A percentile compares a stretch with the other conserved stretches of the same genome.
phyloP scores from a whole-genome alignment of 345 rosid species.

The Salix exigua region DNA sequence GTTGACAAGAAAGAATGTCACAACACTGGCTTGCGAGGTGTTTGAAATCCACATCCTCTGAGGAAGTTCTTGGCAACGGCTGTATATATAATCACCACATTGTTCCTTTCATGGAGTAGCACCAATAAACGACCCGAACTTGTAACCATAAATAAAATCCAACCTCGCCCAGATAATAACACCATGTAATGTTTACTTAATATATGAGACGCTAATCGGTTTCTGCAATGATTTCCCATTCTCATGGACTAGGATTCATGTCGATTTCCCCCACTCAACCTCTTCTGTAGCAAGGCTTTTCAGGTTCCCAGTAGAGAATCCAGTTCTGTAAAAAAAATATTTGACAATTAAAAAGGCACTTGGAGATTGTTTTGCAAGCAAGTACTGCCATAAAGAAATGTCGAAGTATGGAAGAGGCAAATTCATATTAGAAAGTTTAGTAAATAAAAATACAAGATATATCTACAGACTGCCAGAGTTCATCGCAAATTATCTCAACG shows the following conservation, averaged over 20 bases:
- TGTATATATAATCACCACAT: no score
- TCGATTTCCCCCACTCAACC: not conserved
- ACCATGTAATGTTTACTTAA: not conserved
- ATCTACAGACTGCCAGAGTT: not conserved
- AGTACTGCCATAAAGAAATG: not conserved
- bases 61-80: no score
- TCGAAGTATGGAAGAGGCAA: not conserved
- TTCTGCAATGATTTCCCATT: not conserved
- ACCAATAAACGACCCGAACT: no score
- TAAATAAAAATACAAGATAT: not conserved
- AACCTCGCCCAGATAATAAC: not conserved
- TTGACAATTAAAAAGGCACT: not conserved
- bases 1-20: not conserved
- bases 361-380: not conserved
- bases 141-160: no score
- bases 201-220: not conserved
- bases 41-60: no score
- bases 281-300: not conserved
- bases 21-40: no score
- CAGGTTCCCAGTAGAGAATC: not conserved
- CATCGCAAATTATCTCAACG: not conserved
- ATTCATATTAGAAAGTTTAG: not conserved
- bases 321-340: not conserved
- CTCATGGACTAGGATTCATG: not conserved
- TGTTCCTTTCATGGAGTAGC: no score